Evolutionary conservation across 257 asterid species (phyloP), one percentile per base, ranked within the genome.

Genomic region (Nemophila menziesii): DNA sequence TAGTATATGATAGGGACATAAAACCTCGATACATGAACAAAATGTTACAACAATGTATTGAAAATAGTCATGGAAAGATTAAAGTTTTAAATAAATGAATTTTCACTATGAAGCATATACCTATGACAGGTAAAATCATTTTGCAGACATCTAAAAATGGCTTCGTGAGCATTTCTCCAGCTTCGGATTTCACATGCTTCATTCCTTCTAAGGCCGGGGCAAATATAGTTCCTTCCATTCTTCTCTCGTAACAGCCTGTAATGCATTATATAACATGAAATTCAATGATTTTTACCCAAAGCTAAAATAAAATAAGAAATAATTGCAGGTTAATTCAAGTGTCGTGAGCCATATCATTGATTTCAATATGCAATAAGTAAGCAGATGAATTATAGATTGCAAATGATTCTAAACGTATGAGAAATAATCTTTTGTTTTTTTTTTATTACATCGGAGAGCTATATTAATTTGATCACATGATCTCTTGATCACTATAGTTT

Each of bases 81-180:
- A 8, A 3, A 0, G 20, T 8, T 40, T 4, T 13, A 41, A 20
- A 6, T 1, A 5, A 2, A 41, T 17, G 22, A 4, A 8, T 15
- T 15, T 40, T 11, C 11, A 16, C 1, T 3, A 14, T 15, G 9
- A 40, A 16, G 19, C 15, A 40, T 8, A 43, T 74, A 89, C 98
- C 98, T 62, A 84, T 74, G 14, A 89, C 77, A 27, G 98, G 98
- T 52, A 89, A 56, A 48, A 89, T 72, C 57, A 50, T 75, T 66
- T 74, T 89, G 96, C 98, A 89, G 34, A 70, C 93, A 27, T 89
- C 96, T 78, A 89, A 64, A 79, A 89, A 84, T 29, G 81, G 92
- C 69, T 71, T 84, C 17, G 94, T 72, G 42, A 89, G 95, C 67
- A 84, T 70, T 21, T 63, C 80, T 67, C 95, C 95, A 37, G 74